phyloP scores from a whole-genome alignment of 495 filamentous ascomycete species.

The Stereocaulon alpinum region DNA sequence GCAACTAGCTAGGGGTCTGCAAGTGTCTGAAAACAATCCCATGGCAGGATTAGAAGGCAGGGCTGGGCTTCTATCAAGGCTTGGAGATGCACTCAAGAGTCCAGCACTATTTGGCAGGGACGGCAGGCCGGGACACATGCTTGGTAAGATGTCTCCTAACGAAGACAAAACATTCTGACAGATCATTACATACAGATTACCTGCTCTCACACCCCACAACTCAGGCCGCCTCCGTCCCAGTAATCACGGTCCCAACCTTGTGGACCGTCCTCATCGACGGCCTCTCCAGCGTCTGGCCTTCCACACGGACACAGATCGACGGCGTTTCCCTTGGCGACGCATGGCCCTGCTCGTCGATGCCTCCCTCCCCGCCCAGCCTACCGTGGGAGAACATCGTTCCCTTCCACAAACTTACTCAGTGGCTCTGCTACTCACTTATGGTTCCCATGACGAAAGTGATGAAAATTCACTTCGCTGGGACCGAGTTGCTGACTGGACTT shows the following conservation, averaged over 20 bases:
- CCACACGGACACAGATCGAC: slow-evolving; percentile 78
- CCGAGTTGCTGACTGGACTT: slow-evolving; percentile 53
- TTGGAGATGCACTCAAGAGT: slow-evolving; percentile 69
- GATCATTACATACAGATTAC: slow-evolving; percentile 50
- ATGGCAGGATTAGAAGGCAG: slow-evolving; percentile 83
- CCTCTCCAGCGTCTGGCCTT: slow-evolving; percentile 78
- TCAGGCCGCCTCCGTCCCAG: slow-evolving; percentile 72
- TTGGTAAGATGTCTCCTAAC: slow-evolving; percentile 49
- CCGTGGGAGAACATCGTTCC: slow-evolving; percentile 92
- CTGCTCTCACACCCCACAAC: slow-evolving; percentile 86
- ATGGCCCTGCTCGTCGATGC: slow-evolving; percentile 82
- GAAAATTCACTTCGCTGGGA: slow-evolving; percentile 52
- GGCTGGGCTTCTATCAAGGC: slow-evolving; percentile 63
- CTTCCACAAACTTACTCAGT: slow-evolving; percentile 68
- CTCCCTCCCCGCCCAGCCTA: slow-evolving; percentile 55
- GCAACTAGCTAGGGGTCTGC: slow-evolving; percentile 66
- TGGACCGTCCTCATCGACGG: slow-evolving; percentile 88
- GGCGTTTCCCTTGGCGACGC: slow-evolving; percentile 86
- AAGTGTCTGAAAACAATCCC: slow-evolving; percentile 71
- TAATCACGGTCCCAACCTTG: slow-evolving; percentile 81
- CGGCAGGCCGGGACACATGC: slow-evolving; percentile 85
- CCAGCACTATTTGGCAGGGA: slow-evolving; percentile 77
- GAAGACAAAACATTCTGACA: slow-evolving; percentile 6
- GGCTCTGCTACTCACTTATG: slow-evolving; percentile 66
- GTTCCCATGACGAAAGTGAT: slow-evolving; percentile 56